Base-by-base conservation (phyloP, 305 asterid genomes). In the Withania somnifera region DNA sequence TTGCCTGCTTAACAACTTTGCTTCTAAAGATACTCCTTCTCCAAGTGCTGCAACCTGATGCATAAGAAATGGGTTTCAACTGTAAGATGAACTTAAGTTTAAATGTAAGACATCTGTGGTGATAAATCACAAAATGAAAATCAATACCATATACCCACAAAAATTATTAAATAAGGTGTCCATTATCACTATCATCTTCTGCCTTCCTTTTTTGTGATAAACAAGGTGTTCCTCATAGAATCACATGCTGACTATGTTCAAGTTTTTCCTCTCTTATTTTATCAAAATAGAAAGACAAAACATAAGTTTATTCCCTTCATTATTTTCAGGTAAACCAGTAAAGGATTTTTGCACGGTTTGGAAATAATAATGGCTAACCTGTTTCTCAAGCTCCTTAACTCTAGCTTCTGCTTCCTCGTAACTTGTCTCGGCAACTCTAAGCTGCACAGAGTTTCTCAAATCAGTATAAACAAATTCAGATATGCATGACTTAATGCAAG, bases 11-110 rank as follows among this genome's bases (percentile, higher is more conserved):
- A 96, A 85, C 82, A 94, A 91, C 84, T 96, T 96, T 82, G 98
- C 97, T 92, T 95, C 99, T 90, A 95, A 85, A 45, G 98, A 95
- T 85, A 92, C 95, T 83, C 98, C 99, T 92, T 94, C 97, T 82
- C 98, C 98, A 63, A 96, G 93, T 83, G 97, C 89, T 79, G 99
- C 97, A 83, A 96, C 99, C 99, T 95, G 89, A 87, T 76, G 87
- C 81, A 86, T 78, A 84, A 66, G 58, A 67, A 61, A 75, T 45
- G 61, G 26, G 42, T 73, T 73, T 73, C 79, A 73, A 73, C 42
- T 73, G 42, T 73, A 60, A 73, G 56, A 73, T 47, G 42, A 68
- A 68, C 53, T 68, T 68, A 73, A 73, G 79, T 73, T 47, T 73
- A 47, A 47, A 47, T 47, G 17, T 51, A 26, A 73, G 57, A 73